Conservation (phyloP, 1,284 basidiomycete genomes). For the Fomitiporia mediterranea region DNA sequence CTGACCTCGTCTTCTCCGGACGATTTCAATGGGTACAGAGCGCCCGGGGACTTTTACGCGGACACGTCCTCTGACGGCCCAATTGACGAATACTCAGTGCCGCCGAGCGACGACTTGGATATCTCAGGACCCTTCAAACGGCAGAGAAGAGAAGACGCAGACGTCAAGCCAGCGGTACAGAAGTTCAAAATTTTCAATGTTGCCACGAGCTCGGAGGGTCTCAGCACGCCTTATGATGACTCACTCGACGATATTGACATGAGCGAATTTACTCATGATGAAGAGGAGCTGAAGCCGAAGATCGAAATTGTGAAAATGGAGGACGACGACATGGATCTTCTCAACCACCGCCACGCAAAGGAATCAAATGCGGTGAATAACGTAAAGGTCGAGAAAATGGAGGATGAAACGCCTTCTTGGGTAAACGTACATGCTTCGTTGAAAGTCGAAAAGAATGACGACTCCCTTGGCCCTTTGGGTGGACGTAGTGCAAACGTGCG, state of each 20-base stretch:
- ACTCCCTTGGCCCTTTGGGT: slow-evolving; percentile 45
- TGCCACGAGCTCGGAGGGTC: slow-evolving; percentile 45
- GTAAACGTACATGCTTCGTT: slow-evolving; percentile 72
- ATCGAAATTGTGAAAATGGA: slow-evolving; percentile 32
- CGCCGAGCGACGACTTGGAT: slow-evolving; percentile 49
- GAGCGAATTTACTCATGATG: slow-evolving; percentile 48
- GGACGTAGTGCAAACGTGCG: slow-evolving; percentile 38
- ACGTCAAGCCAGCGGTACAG: slow-evolving; percentile 49
- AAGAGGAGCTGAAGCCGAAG: slow-evolving; percentile 31
- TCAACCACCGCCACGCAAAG: slow-evolving; percentile 17
- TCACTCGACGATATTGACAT: slow-evolving; percentile 57
- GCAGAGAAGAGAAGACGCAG: slow-evolving; percentile 40
- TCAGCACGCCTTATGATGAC: slow-evolving; percentile 32
- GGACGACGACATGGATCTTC: slow-evolving; percentile 25
- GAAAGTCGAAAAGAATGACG: slow-evolving; percentile 50
- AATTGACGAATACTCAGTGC: slow-evolving; percentile 38
- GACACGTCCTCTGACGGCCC: slow-evolving; percentile 56
- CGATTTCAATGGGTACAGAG: slow-evolving; percentile 24
- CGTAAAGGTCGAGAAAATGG: slow-evolving; percentile 35
- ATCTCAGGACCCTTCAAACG: slow-evolving; percentile 68
- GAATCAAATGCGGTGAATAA: slow-evolving; percentile 23
- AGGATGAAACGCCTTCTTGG: slow-evolving; percentile 61
- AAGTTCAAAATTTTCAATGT: slow-evolving; percentile 56
- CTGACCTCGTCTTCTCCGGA: slow-evolving; percentile 23
- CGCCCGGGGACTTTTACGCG: slow-evolving; percentile 28